Evolutionary conservation across 2,329 filamentous ascomycete genomes (phyloP), one percentile per base, ranked within the genome.

Genomic region (Pseudogymnoascus sp.): DNA sequence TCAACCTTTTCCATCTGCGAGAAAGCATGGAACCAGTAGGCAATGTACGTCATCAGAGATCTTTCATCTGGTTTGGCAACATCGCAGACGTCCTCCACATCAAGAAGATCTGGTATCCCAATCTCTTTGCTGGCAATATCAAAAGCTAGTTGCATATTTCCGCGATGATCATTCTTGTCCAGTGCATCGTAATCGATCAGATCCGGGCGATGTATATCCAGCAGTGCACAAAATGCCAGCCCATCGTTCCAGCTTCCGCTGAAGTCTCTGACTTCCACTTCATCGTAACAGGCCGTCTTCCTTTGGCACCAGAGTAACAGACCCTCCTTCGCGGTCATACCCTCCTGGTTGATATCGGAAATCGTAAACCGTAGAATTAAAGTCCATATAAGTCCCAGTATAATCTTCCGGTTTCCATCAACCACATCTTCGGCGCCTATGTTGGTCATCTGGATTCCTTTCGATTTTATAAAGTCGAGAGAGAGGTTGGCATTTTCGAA

Each of bases 21-120:
- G 74, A 99, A 99, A 68, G 94, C 94, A 73, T 99, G 94, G 82
- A 99, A 99, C 94, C 94, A 99, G 79, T 99, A 99, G 66, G 94
- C 94, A 69, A 99, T 99, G 75, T 99, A 99, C 0, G 94, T 99
- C 94, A 99, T 99, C 72, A 99, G 81, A 73, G 90, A 95, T 69
- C 91, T 87, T 76, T 99, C 94, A 73, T 99, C 94, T 22, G 94
- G 94, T 77, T 94, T 95, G 22, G 92, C 84, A 28, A 99, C 93
- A 73, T 99, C 94, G 74, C 91, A 96, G 18, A 99, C 94, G 78
- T 99, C 94, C 75, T 99, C 94, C 12, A 97, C 94, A 74, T 99
- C 94, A 63, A 99, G 83, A 72, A 99, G 80, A 70, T 93, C 90
- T 14, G 94, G 94, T 63, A 99, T 99, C 58, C 94, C 94, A 70